Conservation (phyloP, 257 asterid species). For the Vinca minor region DNA sequence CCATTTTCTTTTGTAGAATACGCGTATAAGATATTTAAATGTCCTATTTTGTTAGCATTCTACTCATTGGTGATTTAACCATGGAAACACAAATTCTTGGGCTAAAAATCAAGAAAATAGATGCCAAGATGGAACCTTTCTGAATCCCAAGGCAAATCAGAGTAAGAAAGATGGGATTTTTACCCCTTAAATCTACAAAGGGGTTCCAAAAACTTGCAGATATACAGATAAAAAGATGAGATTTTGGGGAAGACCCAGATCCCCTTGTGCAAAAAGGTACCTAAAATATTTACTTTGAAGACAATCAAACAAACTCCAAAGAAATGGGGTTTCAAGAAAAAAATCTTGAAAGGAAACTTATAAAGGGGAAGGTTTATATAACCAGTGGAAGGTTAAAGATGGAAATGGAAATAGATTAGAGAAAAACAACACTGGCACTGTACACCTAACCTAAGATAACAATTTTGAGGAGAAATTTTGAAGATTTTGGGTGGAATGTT, state of each 20-base stretch:
- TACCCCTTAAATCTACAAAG: slow-evolving; percentile 27
- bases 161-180: slow-evolving; percentile 12
- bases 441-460: slow-evolving; percentile 16
- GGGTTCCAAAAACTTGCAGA: slow-evolving; percentile 19
- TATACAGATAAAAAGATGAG: slow-evolving; percentile 29
- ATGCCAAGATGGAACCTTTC: slow-evolving; percentile 14
- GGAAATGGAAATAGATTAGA: slow-evolving; percentile 16
- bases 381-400: slow-evolving; percentile 13
- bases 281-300: slow-evolving; percentile 27
- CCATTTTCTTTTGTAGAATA: too few relatives aligned
- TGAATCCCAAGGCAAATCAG: slow-evolving; percentile 15
- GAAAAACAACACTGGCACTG: slow-evolving; percentile 24
- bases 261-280: slow-evolving; percentile 31
- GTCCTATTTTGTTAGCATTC: slow-evolving; percentile 49
- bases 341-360: slow-evolving; percentile 18
- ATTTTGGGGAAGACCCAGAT: slow-evolving; percentile 42
- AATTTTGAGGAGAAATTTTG: slow-evolving; percentile 10
- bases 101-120: slow-evolving; percentile 3
- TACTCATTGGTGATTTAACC: slow-evolving; percentile 29
- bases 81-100: slow-evolving; percentile 15
- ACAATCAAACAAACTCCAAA: slow-evolving; percentile 31
- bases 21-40: too few relatives aligned
- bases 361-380: slow-evolving; percentile 16
- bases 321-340: slow-evolving; percentile 27
- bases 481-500: slow-evolving; percentile 47